These are phyloP conservation scores for Neofusicoccum cordaticola DNA, from an alignment of 2,329 filamentous ascomycete genomes.

Conservation along the genomic window DNA sequence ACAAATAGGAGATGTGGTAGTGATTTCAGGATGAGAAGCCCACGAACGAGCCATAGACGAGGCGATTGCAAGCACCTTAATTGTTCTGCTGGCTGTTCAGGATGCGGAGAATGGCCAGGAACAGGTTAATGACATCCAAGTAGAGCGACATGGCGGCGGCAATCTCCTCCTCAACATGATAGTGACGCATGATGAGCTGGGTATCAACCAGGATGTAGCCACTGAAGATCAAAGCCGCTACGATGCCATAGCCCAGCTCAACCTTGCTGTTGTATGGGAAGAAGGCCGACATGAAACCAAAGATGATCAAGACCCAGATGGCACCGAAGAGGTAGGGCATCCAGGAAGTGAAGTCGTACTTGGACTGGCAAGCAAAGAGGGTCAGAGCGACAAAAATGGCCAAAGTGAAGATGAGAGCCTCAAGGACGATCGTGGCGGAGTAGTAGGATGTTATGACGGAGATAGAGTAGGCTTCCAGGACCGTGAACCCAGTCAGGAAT, in stretches of 20 bases:
- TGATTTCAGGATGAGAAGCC: too few species aligned
- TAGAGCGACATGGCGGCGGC: conserved; percentile 93
- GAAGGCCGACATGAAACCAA: conserved; percentile 89
- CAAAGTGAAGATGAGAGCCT: conserved; percentile 82
- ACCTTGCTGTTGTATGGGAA: conserved; percentile 77
- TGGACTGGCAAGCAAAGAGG: conserved; percentile 91
- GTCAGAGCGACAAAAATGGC: conserved; percentile 63
- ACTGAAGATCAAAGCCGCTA: conserved; percentile 84
- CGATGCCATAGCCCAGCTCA: conserved; percentile 81
- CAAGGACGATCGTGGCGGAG: conserved; percentile 76
- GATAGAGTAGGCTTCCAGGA: conserved; percentile 89
- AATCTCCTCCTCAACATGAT: conserved; percentile 98
- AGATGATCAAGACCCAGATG: conserved; percentile 86
- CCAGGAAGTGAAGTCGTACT: conserved; percentile 98
- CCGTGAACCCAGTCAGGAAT: conserved; percentile 87
- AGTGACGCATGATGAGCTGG: conserved; percentile 90
- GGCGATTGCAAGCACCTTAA: conserved; percentile 40
- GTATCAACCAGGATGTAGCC: conserved; percentile 96
- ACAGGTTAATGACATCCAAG: conserved; percentile 94
- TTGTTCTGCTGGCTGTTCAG: conserved; percentile 95
- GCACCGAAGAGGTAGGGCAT: conserved; percentile 90
- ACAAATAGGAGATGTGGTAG: too few species aligned
- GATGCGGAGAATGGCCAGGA: conserved; percentile 91
- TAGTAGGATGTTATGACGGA: conserved; percentile 92
- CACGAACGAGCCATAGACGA: too few species aligned